These are phyloP conservation scores for Hemerocallis citrina DNA, from an alignment of 106 monocot species.

Conservation along the genomic window DNA sequence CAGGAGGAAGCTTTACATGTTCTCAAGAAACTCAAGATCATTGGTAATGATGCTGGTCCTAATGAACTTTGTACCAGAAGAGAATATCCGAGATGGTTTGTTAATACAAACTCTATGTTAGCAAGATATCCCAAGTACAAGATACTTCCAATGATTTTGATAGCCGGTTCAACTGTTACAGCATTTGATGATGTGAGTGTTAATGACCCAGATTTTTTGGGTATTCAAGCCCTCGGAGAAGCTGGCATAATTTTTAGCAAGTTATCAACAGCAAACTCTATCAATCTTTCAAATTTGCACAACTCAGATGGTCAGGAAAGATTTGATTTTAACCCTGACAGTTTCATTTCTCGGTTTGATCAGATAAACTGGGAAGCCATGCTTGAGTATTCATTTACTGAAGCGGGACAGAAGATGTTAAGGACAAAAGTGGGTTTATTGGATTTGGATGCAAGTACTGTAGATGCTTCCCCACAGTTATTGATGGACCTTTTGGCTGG, in stretches of 20 bases:
- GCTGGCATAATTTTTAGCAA: slow-evolving; percentile 70
- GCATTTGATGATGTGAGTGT: slow-evolving; percentile 84
- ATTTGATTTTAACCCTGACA: slow-evolving; percentile 62
- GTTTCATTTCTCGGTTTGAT: slow-evolving; percentile 75
- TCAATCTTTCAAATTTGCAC: slow-evolving; percentile 9
- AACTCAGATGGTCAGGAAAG: slow-evolving; percentile 6
- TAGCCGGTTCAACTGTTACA: slow-evolving; percentile 20
- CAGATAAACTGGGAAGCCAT: slow-evolving; percentile 74
- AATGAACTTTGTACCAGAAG: slow-evolving; percentile 81
- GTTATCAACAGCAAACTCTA: slow-evolving; percentile 23
- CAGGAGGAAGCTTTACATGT: no score
- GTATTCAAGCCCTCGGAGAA: slow-evolving; percentile 93
- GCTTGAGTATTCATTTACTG: slow-evolving; percentile 49
- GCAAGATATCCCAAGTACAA: slow-evolving; percentile 76
- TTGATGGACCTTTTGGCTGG: slow-evolving; percentile 56
- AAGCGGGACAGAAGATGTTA: slow-evolving; percentile 59
- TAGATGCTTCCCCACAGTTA: slow-evolving; percentile 41
- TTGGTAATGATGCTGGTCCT: slow-evolving; percentile 61
- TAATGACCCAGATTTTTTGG: slow-evolving; percentile 75
- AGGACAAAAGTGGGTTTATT: slow-evolving; percentile 46
- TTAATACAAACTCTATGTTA: slow-evolving; percentile 55
- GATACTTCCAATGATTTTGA: slow-evolving; percentile 37
- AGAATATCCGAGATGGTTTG: slow-evolving; percentile 90
- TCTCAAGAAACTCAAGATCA: slow-evolving; percentile 60
- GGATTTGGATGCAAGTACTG: slow-evolving; percentile 39